Base-by-base conservation (phyloP, 2,329 filamentous ascomycete genomes). In the Claviceps quebecensis region DNA sequence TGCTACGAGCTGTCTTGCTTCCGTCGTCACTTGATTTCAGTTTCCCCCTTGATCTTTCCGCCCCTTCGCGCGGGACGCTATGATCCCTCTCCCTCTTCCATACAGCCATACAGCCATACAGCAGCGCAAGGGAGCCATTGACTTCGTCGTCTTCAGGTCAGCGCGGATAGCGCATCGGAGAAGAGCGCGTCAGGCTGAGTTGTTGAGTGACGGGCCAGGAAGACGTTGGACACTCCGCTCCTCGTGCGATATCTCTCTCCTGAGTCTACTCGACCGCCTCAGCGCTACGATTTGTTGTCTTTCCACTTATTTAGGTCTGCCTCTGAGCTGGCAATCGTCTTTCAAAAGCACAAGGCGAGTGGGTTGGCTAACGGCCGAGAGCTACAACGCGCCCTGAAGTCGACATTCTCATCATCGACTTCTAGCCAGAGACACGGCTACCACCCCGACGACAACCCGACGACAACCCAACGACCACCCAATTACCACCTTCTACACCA, bases 1-100 rank as follows among this genome's bases (percentile, higher is more conserved):
- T 48, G 51, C 48, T 29, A 43, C 47, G 16, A 48, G 37, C 36
- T n/a, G 29, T 43, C 47, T 48, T 51, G 40, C 43, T 41, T 43
- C 40, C 36, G 45, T 41, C 14, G 37, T 37, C 13, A 22, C 29
- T 22, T 22, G 17, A 23, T 26, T 29, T 14, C 26, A 11, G 45
- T 22, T 47, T 40, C 40, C 19, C 23, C 37, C 26, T 34, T 19
- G 8, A 19, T 41, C 11, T 13, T 22, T 17, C 19, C 40, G 3
- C 40, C 40, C 38, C 14, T 26, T 34, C 2, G 14, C 39, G 39
- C 40, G 19, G 3, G 23, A 48, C 14, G 17, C 9, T 16, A 16
- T 23, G 16, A 46, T 41, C 23, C 4, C 14, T 36, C 34, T 46
- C 17, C 11, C 39, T 6, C 23, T 22, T 23, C 13, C 40, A 23